Conservation (phyloP, 2,329 filamentous ascomycete genomes). For the Drechslerella coelobrocha region DNA sequence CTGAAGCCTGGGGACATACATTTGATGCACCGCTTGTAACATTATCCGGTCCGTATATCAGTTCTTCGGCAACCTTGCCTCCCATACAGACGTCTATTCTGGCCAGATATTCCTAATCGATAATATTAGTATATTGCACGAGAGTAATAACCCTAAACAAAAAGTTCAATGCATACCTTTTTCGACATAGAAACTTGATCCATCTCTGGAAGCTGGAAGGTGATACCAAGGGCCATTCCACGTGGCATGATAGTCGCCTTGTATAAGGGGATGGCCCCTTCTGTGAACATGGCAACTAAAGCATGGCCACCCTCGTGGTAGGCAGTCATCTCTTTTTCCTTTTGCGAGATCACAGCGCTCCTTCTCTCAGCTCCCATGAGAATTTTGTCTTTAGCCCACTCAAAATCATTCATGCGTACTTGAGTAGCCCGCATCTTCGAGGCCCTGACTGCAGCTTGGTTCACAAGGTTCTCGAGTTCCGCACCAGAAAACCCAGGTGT, state of each 20-base stretch:
- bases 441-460: slow-evolving; percentile 93
- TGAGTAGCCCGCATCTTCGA: slow-evolving; percentile 80
- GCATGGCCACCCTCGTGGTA: slow-evolving; percentile 97
- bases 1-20: slow-evolving; percentile 61
- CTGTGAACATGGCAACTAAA: slow-evolving; percentile 82
- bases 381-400: slow-evolving; percentile 98
- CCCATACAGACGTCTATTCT: slow-evolving; percentile 81
- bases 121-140: not conserved
- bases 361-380: slow-evolving; percentile 94
- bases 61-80: slow-evolving; percentile 87
- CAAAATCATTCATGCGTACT: slow-evolving; percentile 80
- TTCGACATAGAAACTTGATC: slow-evolving; percentile 91
- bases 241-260: slow-evolving; percentile 97
- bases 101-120: slow-evolving; percentile 69
- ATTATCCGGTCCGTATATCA: slow-evolving; percentile 87
- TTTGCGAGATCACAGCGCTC: slow-evolving; percentile 86
- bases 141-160: too few species aligned
- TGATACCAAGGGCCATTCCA: slow-evolving; percentile 84
- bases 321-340: slow-evolving; percentile 94
- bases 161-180: slow-evolving; percentile 60
- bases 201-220: slow-evolving; percentile 85
- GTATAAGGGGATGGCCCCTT: slow-evolving; percentile 79
- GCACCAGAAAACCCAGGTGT: slow-evolving; percentile 93
- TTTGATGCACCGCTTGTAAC: slow-evolving; percentile 86
- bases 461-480: slow-evolving; percentile 94